Base-by-base conservation (phyloP, 192 early-diverging fungal species). In the Podila horticola region DNA sequence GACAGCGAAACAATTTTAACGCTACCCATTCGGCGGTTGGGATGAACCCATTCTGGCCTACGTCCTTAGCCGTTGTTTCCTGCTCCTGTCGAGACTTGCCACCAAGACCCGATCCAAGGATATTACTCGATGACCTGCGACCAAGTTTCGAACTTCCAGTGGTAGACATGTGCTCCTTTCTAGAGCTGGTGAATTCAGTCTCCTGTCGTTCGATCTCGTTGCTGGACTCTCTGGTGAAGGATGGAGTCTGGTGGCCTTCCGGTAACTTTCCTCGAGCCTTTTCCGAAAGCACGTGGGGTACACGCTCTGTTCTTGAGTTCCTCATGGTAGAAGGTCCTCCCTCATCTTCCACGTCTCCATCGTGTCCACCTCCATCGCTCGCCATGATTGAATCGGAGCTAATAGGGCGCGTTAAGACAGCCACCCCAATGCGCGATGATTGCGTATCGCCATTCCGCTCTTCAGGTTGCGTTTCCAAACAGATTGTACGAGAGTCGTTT, bases 181-280 rank as follows among this genome's bases (percentile, higher is more conserved):
- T 45, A 45, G 41, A 17, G 15, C 41, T 8, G 41, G 41, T 4
- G 15, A 45, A 45, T 15, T 45, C 41, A 17, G 15, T 45, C n/a
- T 12, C 24, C 5, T 55, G n/a, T 24, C 17, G 55, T 52, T 55
- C 64, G 22, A 36, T 45, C 52, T 77, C 71, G n/a, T 58, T 33
- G 26, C 51, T 62, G 19, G 66, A 75, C 24, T 61, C 72, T 20
- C 58, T 26, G 41, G 62, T 31, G 58, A 67, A 61, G 38, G 58
- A 50, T 8, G 29, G 45, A 19, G 63, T 33, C 5, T 36, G 51
- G 29, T 64, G 48, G 17, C 73, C n/a, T 45, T 90, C 91, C 3
- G 93, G 91, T 38, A 86, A 69, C 70, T 95, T 95, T 19, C 94
- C 94, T 19, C 88, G 89, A 2, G 90, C 90, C 82, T 94, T 95